These are phyloP conservation scores for Mycena olivaceomarginata DNA, from an alignment of 768 basidiomycete genomes.

Conservation along the genomic window DNA sequence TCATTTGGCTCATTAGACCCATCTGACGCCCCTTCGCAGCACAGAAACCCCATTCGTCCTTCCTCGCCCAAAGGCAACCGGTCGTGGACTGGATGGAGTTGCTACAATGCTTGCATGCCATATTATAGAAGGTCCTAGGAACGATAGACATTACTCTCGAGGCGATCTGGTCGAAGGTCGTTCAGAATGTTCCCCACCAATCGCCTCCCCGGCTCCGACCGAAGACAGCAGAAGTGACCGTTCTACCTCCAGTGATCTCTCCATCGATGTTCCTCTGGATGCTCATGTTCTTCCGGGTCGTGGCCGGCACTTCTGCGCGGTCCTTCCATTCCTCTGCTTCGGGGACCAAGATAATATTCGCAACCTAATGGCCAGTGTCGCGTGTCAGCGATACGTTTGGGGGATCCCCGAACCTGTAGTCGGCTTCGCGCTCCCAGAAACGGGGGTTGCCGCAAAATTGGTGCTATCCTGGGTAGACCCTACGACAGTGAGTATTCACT, in stretches of 20 bases:
- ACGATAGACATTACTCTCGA: too few species aligned
- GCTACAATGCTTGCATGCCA: conserved; percentile 28
- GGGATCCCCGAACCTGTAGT: too few species aligned
- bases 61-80: not conserved
- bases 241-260: not conserved
- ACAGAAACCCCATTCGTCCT: not conserved
- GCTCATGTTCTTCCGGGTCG: conserved; percentile 19
- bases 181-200: too few species aligned
- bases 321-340: conserved; percentile 21
- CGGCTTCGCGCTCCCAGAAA: too few species aligned
- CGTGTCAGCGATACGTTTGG: too few species aligned
- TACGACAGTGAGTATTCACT: too few species aligned
- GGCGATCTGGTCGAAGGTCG: too few species aligned
- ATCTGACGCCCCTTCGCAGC: not conserved
- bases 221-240: not conserved
- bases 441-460: too few species aligned
- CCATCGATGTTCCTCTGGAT: conserved; percentile 5
- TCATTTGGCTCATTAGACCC: not conserved
- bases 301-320: conserved; percentile 5
- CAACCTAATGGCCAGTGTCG: too few species aligned
- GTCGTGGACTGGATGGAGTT: conserved; percentile 2
- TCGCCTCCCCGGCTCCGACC: too few species aligned
- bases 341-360: conserved; percentile 17
- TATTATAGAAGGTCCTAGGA: too few species aligned
- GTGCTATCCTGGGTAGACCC: too few species aligned